Evolutionary conservation across 2,329 filamentous ascomycete genomes (phyloP).

Genomic region (Phaeophleospora eucalypticola): DNA sequence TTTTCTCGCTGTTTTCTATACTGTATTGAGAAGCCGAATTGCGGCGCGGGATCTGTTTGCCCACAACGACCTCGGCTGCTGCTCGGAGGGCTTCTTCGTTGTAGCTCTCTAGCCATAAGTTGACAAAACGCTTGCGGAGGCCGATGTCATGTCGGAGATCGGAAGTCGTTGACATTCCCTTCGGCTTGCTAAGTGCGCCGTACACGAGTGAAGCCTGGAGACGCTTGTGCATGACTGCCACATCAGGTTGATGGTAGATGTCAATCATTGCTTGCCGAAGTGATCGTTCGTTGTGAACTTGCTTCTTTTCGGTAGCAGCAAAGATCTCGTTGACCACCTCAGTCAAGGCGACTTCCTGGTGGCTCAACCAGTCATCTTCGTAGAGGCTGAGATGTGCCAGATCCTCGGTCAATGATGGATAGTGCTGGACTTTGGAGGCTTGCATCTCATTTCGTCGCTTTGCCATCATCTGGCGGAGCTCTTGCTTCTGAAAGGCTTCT

Average conservation of each 20-base stretch:
- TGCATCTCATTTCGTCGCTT: slow-evolving; percentile 14
- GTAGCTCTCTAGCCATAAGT: slow-evolving; percentile 57
- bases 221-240: slow-evolving; percentile 52
- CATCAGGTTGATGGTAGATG: slow-evolving; percentile 51
- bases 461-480: slow-evolving; percentile 15
- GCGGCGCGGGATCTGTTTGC: slow-evolving; percentile 39
- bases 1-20: slow-evolving; percentile 9
- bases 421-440: slow-evolving; percentile 30
- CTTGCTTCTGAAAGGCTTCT: slow-evolving; percentile 4
- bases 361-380: slow-evolving; percentile 59
- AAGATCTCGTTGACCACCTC: slow-evolving; percentile 58
- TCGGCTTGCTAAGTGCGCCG: slow-evolving; percentile 55
- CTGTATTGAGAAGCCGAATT: background rate
- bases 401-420: slow-evolving; percentile 53
- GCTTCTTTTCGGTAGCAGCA: slow-evolving; percentile 27
- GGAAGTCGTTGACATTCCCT: slow-evolving; percentile 44
- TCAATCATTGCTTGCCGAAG: slow-evolving; percentile 42
- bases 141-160: slow-evolving; percentile 56
- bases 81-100: slow-evolving; percentile 48
- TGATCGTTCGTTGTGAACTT: too few species aligned
- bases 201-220: slow-evolving; percentile 56
- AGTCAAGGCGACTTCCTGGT: slow-evolving; percentile 59
- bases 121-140: slow-evolving; percentile 53
- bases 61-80: slow-evolving; percentile 56
- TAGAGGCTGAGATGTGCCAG: slow-evolving; percentile 56